Percentiles rank a stretch among this genome's conserved stretches.
phyloP scores from a whole-genome alignment of 257 asterid genomes.

The Thymus quinquecostatus region DNA sequence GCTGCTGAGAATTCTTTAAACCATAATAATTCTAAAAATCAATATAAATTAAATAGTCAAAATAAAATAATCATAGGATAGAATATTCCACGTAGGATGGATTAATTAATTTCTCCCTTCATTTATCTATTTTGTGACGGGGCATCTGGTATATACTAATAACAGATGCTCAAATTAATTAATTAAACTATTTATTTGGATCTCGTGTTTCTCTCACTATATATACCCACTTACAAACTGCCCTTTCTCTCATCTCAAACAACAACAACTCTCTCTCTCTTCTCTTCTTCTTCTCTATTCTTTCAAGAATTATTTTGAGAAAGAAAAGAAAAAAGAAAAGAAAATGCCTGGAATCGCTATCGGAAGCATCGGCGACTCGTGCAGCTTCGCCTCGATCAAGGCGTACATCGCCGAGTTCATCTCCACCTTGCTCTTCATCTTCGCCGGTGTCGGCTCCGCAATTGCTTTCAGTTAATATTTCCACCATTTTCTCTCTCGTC shows the following conservation, averaged over 20 bases:
- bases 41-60: neutral
- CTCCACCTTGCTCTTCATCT: conserved; percentile 61
- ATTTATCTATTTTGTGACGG: conserved; percentile 30
- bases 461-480: conserved; percentile 54
- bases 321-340: neutral
- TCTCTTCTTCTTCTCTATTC: neutral
- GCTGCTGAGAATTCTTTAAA: neutral
- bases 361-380: conserved; percentile 49
- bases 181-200: conserved; percentile 14
- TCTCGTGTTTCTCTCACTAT: conserved; percentile 20
- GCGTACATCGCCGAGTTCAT: conserved; percentile 63
- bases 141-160: conserved; percentile 32
- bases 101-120: conserved; percentile 12
- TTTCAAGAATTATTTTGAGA: conserved; percentile 9
- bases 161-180: conserved; percentile 6
- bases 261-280: neutral
- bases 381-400: conserved; percentile 49
- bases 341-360: conserved; percentile 59
- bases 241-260: conserved; percentile 30
- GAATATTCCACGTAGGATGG: conserved; percentile 38
- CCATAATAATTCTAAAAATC: neutral
- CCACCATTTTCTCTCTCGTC: too few relatives aligned
- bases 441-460: conserved; percentile 68
- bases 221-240: conserved; percentile 35
- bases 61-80: conserved; percentile 30